Evolutionary conservation across 371 early-diverging fungal genomes (phyloP).

Genomic region (Mucor plumbeus): DNA sequence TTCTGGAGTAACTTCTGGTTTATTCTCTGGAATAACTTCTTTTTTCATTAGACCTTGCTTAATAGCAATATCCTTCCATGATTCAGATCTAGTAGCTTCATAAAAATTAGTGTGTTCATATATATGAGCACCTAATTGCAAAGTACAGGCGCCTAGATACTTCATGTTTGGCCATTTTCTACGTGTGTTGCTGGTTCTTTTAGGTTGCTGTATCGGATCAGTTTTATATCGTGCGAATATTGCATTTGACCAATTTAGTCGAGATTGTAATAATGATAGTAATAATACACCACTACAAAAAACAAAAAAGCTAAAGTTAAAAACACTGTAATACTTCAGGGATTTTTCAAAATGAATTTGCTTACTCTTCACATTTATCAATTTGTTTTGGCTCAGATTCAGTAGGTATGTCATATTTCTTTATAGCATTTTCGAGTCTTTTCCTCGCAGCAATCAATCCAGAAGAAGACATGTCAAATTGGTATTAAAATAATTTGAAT

Average conservation of each 20-base stretch:
- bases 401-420: constrained; percentile 31
- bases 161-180: constrained; percentile 53
- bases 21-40: not conserved
- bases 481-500: not conserved
- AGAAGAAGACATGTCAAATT: constrained; percentile 37
- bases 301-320: not conserved
- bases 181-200: constrained; percentile 36
- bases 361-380: constrained; percentile 24
- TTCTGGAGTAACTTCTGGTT: not conserved
- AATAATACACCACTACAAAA: constrained; percentile 33
- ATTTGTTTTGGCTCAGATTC: constrained; percentile 11
- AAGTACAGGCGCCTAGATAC: constrained; percentile 37
- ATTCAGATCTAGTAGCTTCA: constrained; percentile 40
- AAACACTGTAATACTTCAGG: not conserved
- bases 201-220: constrained; percentile 45
- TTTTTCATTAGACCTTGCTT: not conserved
- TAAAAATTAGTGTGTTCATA: constrained; percentile 48
- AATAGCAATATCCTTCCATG: constrained; percentile 28
- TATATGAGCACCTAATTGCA: constrained; percentile 47
- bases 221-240: constrained; percentile 45
- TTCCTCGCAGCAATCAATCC: constrained; percentile 43
- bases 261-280: constrained; percentile 51
- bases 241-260: constrained; percentile 47
- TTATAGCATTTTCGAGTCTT: constrained; percentile 33
- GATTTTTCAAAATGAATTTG: not conserved